Percentiles rank a stretch among this genome's conserved stretches.
These are phyloP conservation scores for Mycena capillaripes DNA, from an alignment of 768 basidiomycete species.

Conservation along the genomic window DNA sequence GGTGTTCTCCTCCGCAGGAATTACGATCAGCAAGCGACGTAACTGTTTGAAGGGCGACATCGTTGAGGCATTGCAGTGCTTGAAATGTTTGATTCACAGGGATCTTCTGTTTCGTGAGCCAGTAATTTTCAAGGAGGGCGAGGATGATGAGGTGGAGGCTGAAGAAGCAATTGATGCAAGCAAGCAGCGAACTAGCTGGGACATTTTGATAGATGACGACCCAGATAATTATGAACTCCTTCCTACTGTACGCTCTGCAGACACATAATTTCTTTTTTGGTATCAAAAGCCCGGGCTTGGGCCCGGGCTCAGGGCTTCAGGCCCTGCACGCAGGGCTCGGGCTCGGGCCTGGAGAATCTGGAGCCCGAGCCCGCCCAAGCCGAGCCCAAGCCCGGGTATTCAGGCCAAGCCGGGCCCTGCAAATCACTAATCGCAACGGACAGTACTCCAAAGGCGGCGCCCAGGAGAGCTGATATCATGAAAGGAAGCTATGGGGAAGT, in stretches of 20 bases:
- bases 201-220: slow-evolving; percentile 22
- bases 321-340: slow-evolving; percentile 27
- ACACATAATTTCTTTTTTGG: background rate
- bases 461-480: too few species aligned
- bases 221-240: slow-evolving; percentile 24
- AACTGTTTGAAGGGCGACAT: slow-evolving; percentile 52
- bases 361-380: too few species aligned
- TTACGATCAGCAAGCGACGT: slow-evolving; percentile 52
- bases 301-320: slow-evolving; percentile 6
- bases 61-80: slow-evolving; percentile 49
- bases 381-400: too few species aligned
- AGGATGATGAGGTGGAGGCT: slow-evolving; percentile 8
- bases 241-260: background rate
- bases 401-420: too few species aligned
- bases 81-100: slow-evolving; percentile 42
- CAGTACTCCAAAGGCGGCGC: too few species aligned
- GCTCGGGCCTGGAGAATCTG: too few species aligned
- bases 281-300: slow-evolving; percentile 29
- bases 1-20: slow-evolving; percentile 56
- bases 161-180: background rate
- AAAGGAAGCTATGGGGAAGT: too few species aligned
- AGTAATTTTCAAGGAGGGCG: slow-evolving; percentile 9
- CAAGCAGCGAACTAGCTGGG: slow-evolving; percentile 6
- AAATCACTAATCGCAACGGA: too few species aligned
- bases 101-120: slow-evolving; percentile 45